Evolutionary conservation across 768 basidiomycete species (phyloP), one percentile per base, ranked within the genome.

Genomic region (Mycena belliarum): DNA sequence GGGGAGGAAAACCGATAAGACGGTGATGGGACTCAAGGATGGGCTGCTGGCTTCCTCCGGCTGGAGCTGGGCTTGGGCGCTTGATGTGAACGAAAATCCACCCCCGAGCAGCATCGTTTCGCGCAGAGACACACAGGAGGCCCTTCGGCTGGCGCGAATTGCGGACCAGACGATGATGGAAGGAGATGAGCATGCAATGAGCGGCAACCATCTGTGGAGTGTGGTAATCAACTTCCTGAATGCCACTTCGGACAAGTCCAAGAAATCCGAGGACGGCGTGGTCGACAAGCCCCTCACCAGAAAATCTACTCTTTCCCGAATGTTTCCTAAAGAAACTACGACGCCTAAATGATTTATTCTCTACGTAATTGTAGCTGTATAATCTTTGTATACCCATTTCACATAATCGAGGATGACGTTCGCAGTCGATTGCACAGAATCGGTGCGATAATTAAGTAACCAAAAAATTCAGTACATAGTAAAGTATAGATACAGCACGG

Each of bases 31-130:
- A 11, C 62, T 70, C 53, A 80, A 77, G 57, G 74, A 75, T 40
- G 73, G 69, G 43, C 65, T 79, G 38, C 68, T 72, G 52, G 74
- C 75, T 40, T 77, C 76, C 7, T 77, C 81, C 26, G 84, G 79
- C 60, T 90, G 87, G 87, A 82, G 79, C 26, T 94, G 91, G 87
- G 85, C 87, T 20, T 98, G 91, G 94, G 93, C 88, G 7, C 71
- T 93, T 55, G 88, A 92, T 59, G 84, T 78, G 16, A 76, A 83
- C 49, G 95, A 97, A 73, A 77, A 79, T 20, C 96, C 96, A 4
- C 96, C 96, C 5, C 91, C 95, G 3, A 91, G 89, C 65, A 95
- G 93, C 51, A 93, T 98, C 63, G 91, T 91, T 29, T 86, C 91
- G n/a, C 77, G 95, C 55, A 74, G 94, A 51, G 95, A 98, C 66